A percentile compares a stretch with the other conserved stretches of the same genome.
Conservation (phyloP, 164 flowering plant genomes). For the Macadamia integrifolia region DNA sequence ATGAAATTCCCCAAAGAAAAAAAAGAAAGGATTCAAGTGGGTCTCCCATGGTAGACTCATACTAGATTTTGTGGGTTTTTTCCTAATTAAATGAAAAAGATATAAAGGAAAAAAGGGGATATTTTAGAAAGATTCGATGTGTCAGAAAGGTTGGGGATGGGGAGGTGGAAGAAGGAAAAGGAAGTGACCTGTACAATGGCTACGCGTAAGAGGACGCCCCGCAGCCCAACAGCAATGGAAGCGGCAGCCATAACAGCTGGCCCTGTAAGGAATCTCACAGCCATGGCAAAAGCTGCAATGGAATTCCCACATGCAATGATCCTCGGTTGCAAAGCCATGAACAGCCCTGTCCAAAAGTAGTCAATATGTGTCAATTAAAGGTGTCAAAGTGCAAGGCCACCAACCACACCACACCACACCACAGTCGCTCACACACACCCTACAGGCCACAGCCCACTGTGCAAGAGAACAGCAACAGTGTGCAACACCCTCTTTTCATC, state of each 20-base stretch:
- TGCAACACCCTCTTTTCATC: neutral
- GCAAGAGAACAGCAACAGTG: neutral
- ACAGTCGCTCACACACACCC: slow-evolving; percentile 1
- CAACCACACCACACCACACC: neutral
- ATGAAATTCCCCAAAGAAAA: too few species aligned
- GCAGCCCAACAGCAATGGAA: slow-evolving; percentile 60
- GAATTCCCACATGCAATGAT: slow-evolving; percentile 1
- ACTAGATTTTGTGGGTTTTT: neutral
- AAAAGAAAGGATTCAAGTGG: too few species aligned
- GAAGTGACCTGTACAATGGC: slow-evolving; percentile 56
- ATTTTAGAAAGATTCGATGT: slow-evolving; percentile 24
- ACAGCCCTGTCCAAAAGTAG: neutral
- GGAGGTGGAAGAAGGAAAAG: neutral
- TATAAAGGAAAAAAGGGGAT: slow-evolving; percentile 7
- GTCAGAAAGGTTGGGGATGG: slow-evolving; percentile 15
- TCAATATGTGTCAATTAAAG: too few species aligned
- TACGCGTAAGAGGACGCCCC: slow-evolving; percentile 48
- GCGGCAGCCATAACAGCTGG: slow-evolving; percentile 78
- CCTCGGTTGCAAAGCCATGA: slow-evolving; percentile 1
- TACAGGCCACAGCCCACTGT: slow-evolving; percentile 14
- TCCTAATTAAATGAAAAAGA: neutral
- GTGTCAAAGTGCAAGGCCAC: slow-evolving; percentile 1
- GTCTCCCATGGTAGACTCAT: too few species aligned
- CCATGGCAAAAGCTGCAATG: slow-evolving; percentile 1
- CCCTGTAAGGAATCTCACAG: slow-evolving; percentile 49